Base-by-base conservation (phyloP, 331 rosid genomes). In the Pyracantha coccinea region DNA sequence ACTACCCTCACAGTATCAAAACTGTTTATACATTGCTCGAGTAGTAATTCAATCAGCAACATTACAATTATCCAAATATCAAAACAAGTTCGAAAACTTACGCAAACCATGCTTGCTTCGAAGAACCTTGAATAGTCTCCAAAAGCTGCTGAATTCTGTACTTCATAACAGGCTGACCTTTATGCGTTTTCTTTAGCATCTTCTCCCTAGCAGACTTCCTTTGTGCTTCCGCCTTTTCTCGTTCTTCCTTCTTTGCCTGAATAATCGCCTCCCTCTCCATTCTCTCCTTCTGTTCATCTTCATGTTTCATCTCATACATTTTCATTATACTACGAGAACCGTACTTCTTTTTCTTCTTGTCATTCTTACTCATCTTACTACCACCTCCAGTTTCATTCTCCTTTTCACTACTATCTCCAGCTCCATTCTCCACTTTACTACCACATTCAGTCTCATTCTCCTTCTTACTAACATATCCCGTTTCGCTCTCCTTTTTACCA, bases 131-230 rank as follows among this genome's bases (percentile, higher is more conserved):
- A 78, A 92, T 83, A 1, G 90, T 83, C 79, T 92, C 91, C 86
- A 92, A 83, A 62, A 92, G 84, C 83, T 88, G 94, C 81, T 90
- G 85, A 68, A 87, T 90, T 79, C 91, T 77, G 77, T 87, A 90
- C 83, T 92, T 92, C 97, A 92, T 92, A 53, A 90, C 83, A 41
- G 97, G 97, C 78, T 90, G 97, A 20, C 97, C 97, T 77, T 65
- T 79, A 3, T 77, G 79, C 0, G 94, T 92, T 79, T 83, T 92
- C 77, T 90, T 92, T 64, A 80, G 78, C 96, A 89, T 87, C 81
- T 84, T 89, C 59, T 85, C 91, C 53, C 82, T 84, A 2, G 17
- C 4, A 41, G 78, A 73, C 80, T 90, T 92, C 80, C 94, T 85
- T 73, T 78, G 89, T 59, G 87, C 86, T 77, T 85, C 83, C 8